Evolutionary conservation across 192 early-diverging fungal genomes (phyloP), one percentile per base, ranked within the genome.

Genomic region (Obelidium mucronatum): DNA sequence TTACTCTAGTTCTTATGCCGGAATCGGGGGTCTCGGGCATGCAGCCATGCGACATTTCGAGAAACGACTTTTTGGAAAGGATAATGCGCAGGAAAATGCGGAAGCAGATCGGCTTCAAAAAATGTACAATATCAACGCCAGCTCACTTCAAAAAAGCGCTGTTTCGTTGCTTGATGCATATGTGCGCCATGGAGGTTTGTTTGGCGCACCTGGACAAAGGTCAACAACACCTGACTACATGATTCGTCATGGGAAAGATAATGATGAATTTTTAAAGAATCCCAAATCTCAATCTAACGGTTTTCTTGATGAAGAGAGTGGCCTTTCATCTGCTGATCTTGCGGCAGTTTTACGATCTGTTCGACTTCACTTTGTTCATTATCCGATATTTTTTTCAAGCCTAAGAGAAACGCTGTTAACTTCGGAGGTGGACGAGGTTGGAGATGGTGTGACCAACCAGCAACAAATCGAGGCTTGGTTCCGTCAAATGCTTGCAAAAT

Each of bases 321-420:
- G 31, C 42, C 37, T 82, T 4, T 70, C 71, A 4, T 51, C 76
- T 1, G 64, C 81, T 19, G 81, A 87, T 42, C 72, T 88, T 42
- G 81, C 84, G 0, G 71, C 67, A 15, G 70, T 85, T 2, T 42
- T 88, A 8, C 81, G 81, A 5, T 83, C 83, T 3, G 74, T 88
- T 22, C 76, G 78, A 24, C 67, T 86, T 4, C 82, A 86, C 65
- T 81, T 78, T 52, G 80, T 82, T 1, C 73, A 74, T 11, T 88
- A 81, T 48, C 84, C 84, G 15, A 67, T 88, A n/a, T 73, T 88
- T 37, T 86, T 88, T 60, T 77, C 84, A 28, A 83, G 82, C 26
- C 55, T 81, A 8, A n/a, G 82, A 31, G 48, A 77, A 2, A 63
- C 79, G 37, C 40, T 79, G 17, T 2, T 79, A 5, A 13, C n/a